phyloP scores from a whole-genome alignment of 2,329 filamentous ascomycete genomes.

The Cladorrhinum sp. region DNA sequence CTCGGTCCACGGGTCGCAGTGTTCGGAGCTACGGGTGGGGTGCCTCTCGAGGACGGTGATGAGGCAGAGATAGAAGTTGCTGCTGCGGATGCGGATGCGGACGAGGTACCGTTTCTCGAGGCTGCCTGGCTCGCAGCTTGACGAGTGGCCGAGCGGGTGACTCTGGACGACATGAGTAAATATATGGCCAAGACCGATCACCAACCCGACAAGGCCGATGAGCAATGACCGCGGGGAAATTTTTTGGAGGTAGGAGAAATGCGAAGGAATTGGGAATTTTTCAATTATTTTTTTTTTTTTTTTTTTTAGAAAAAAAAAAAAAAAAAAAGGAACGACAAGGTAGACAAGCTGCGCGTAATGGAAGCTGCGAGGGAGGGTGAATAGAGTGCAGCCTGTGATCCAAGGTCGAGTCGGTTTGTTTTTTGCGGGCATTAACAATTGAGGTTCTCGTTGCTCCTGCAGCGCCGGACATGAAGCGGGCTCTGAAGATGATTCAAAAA shows the following conservation, averaged over 20 bases:
- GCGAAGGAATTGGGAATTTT: not conserved
- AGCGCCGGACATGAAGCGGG: not conserved
- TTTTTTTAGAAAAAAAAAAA: not conserved
- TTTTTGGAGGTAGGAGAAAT: conserved; percentile 14
- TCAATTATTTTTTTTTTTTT: not conserved
- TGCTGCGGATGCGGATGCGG: conserved; percentile 34
- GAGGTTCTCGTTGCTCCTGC: not conserved
- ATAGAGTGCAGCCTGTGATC: not conserved
- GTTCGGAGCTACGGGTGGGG: not conserved
- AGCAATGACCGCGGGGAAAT: conserved; percentile 7
- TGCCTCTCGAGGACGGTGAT: conserved; percentile 26
- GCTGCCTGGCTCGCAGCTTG: conserved; percentile 68
- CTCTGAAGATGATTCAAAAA: not conserved
- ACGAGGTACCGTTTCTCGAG: conserved; percentile 41
- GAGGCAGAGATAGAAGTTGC: conserved; percentile 40
- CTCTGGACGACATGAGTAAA: conserved; percentile 91
- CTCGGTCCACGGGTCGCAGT: conserved; percentile 31
- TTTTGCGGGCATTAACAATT: not conserved
- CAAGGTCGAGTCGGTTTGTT: not conserved
- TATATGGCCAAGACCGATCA: conserved; percentile 26
- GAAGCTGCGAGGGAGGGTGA: not conserved
- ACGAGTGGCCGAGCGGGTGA: conserved; percentile 92
- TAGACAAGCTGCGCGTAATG: not conserved
- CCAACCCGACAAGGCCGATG: conserved; percentile 28
- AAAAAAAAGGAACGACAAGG: not conserved